Conservation (phyloP, 176 grass and related monocot species). For the Dactylis glomerata region DNA sequence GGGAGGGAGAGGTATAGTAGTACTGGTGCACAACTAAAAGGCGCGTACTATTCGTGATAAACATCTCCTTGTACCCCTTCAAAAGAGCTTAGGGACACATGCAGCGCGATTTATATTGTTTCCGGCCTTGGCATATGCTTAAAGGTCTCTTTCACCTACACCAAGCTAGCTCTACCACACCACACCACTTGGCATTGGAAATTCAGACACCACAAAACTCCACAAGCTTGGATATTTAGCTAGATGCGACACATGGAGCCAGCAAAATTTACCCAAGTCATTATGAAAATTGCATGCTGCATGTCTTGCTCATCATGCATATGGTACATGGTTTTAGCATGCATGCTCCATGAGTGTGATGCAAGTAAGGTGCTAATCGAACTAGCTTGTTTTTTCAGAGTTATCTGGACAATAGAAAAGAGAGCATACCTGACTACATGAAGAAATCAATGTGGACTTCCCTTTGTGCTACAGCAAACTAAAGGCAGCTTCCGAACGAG, state of each 20-base stretch:
- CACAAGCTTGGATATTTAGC: background rate
- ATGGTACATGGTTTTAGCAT: background rate
- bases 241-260: background rate
- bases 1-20: background rate
- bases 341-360: background rate
- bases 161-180: background rate
- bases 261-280: background rate
- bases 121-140: constrained; percentile 30
- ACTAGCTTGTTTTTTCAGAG: background rate
- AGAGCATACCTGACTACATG: background rate
- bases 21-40: background rate
- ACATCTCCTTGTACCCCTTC: background rate
- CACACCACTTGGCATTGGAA: constrained; percentile 36
- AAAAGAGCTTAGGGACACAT: constrained; percentile 32
- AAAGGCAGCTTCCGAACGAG: constrained; percentile 11
- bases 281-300: background rate
- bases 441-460: background rate
- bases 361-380: background rate
- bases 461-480: constrained; percentile 7
- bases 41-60: constrained; percentile 17
- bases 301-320: background rate
- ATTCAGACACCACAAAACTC: background rate
- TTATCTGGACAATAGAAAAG: background rate
- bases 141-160: constrained; percentile 36
- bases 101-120: constrained; percentile 21